Conservation (phyloP, 108 stramenopile genomes). For the Craspedostauros australis region DNA sequence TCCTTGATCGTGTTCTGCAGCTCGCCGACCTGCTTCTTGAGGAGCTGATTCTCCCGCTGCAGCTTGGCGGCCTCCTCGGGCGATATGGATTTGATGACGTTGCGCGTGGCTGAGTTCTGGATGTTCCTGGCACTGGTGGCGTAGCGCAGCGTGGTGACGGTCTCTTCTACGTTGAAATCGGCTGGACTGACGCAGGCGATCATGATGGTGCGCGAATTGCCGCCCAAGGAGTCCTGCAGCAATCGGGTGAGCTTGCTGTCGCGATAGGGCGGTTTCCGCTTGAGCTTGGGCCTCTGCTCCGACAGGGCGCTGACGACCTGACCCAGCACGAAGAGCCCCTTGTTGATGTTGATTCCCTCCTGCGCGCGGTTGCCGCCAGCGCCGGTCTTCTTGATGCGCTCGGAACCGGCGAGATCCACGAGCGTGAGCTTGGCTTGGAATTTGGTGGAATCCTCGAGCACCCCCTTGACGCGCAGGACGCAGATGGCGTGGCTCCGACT, state of each 20-base stretch:
- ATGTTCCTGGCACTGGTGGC: constrained; percentile 93
- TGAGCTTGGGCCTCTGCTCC: constrained; percentile 32
- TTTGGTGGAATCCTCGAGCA: constrained; percentile 30
- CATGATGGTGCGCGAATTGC: constrained; percentile 92
- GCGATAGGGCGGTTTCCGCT: constrained; percentile 63
- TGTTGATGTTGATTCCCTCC: constrained; percentile 91
- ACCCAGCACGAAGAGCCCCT: constrained; percentile 80
- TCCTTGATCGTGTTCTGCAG: constrained; percentile 19
- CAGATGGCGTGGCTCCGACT: constrained; percentile 93
- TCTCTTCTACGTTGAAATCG: constrained; percentile 92
- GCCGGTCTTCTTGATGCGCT: constrained; percentile 94
- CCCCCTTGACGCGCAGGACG: constrained; percentile 63
- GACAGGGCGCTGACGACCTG: constrained; percentile 88
- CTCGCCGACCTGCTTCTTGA: constrained; percentile 51
- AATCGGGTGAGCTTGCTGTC: constrained; percentile 91
- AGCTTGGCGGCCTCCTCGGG: constrained; percentile 62
- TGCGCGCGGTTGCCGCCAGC: constrained; percentile 89
- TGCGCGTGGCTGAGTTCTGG: constrained; percentile 84
- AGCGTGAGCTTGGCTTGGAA: constrained; percentile 91
- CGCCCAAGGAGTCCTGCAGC: constrained; percentile 88
- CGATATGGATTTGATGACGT: constrained; percentile 56
- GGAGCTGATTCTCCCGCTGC: constrained; percentile 62
- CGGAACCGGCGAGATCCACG: constrained; percentile 97
- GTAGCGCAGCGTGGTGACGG: constrained; percentile 89
- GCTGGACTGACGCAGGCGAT: constrained; percentile 91